These are phyloP conservation scores for Solanum bukasovii DNA, from an alignment of 257 asterid species.

Conservation along the genomic window DNA sequence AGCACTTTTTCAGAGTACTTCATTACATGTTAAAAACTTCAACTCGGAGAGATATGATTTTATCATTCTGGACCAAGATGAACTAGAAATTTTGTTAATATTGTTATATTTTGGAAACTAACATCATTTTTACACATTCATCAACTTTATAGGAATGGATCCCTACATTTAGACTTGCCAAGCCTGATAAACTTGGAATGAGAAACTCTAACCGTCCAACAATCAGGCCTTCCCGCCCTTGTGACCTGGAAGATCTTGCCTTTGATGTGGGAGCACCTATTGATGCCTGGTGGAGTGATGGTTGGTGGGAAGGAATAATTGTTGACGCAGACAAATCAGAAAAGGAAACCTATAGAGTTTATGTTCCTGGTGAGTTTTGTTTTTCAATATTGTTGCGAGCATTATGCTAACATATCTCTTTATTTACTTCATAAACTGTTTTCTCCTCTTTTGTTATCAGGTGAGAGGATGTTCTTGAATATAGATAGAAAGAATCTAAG, in stretches of 20 bases:
- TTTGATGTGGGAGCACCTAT: constrained; percentile 69
- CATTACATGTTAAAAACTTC: background rate
- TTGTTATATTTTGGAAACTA: background rate
- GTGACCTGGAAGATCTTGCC: constrained; percentile 14
- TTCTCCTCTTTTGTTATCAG: constrained; percentile 27
- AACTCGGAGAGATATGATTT: background rate
- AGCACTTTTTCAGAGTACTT: background rate
- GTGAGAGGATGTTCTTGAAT: constrained; percentile 60
- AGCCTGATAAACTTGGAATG: constrained; percentile 76
- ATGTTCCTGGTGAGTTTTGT: constrained; percentile 56
- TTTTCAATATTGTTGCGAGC: background rate
- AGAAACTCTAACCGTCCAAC: constrained; percentile 60
- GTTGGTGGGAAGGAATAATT: constrained; percentile 99
- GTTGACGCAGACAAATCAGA: constrained; percentile 20
- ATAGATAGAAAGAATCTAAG: constrained; percentile 44
- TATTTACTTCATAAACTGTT: background rate
- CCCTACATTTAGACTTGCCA: constrained; percentile 58
- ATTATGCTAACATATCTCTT: background rate
- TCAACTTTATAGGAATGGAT: constrained; percentile 63
- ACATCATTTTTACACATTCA: background rate
- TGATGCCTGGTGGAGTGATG: constrained; percentile 98
- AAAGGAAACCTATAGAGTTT: constrained; percentile 45
- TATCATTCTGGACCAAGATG: background rate
- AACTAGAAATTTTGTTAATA: background rate
- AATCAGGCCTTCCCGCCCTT: constrained; percentile 52